phyloP scores from a whole-genome alignment of 805 yeast species.

The Tetrapisispora namnaoensis region DNA sequence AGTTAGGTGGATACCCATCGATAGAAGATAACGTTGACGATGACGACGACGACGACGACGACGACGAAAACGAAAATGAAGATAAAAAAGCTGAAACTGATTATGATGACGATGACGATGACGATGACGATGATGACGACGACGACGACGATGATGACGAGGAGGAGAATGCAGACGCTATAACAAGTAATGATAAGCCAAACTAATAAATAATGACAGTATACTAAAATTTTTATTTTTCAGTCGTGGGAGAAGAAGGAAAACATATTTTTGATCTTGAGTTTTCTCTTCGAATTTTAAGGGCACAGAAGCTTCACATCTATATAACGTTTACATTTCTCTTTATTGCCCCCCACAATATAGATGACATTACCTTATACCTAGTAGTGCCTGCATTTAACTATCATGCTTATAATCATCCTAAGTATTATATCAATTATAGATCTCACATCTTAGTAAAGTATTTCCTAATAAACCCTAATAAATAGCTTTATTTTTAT shows the following conservation, averaged over 20 bases:
- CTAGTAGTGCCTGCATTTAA: neutral
- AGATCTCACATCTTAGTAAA: neutral
- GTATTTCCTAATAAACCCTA: neutral
- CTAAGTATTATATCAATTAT: neutral
- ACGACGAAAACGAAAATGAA: constrained; percentile 30
- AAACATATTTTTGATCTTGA: no score
- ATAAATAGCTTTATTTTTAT: neutral
- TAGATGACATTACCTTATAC: neutral
- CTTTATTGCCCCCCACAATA: neutral
- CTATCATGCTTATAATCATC: neutral
- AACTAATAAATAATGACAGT: no score
- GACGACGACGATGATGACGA: constrained; percentile 30
- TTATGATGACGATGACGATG: constrained; percentile 39
- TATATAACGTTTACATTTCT: neutral
- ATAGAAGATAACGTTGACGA: constrained; percentile 33
- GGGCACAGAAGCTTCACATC: neutral
- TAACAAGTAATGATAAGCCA: neutral
- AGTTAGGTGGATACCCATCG: constrained; percentile 52
- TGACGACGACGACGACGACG: constrained; percentile 36
- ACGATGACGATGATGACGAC: constrained; percentile 30
- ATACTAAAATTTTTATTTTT: no score
- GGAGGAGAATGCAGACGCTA: constrained; percentile 21
- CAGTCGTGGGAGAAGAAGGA: no score
- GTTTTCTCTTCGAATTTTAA: no score
- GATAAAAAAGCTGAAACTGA: constrained; percentile 34